Conservation (phyloP, 2,329 filamentous ascomycete genomes). For the Fragosphaeria purpurea region DNA sequence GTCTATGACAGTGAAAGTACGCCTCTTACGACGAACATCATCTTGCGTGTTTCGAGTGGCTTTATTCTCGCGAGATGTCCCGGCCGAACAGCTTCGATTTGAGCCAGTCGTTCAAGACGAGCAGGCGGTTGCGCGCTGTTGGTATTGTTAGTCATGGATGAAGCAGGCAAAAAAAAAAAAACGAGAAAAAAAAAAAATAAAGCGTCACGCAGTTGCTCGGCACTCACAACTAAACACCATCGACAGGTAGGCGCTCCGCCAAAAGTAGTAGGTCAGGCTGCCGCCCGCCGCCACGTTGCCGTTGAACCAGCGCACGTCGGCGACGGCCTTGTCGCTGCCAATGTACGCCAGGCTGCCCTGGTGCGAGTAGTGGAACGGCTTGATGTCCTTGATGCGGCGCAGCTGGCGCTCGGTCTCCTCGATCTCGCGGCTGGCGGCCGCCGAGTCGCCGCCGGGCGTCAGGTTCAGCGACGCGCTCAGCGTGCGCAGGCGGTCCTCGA, state of each 20-base stretch:
- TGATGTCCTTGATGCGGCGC: slow-evolving; percentile 83
- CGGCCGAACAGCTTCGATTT: slow-evolving; percentile 96
- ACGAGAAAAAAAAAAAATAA: neutral
- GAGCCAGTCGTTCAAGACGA: slow-evolving; percentile 89
- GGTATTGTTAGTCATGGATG: too few relatives aligned
- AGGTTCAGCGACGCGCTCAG: slow-evolving; percentile 56
- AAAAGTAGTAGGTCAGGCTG: slow-evolving; percentile 94
- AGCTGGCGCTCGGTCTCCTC: slow-evolving; percentile 79
- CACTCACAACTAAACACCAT: slow-evolving; percentile 99
- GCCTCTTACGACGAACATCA: too few relatives aligned
- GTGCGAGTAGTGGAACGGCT: slow-evolving; percentile 97
- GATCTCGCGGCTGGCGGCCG: slow-evolving; percentile 63
- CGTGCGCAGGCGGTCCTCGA: slow-evolving; percentile 65
- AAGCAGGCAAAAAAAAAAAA: neutral
- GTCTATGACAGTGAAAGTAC: neutral
- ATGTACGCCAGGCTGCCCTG: slow-evolving; percentile 97
- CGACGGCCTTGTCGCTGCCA: slow-evolving; percentile 90
- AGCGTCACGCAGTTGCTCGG: neutral
- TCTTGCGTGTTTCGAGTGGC: too few relatives aligned
- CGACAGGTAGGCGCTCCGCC: slow-evolving; percentile 93
- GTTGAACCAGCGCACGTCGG: slow-evolving; percentile 94
- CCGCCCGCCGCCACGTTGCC: slow-evolving; percentile 93
- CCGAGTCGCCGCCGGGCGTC: slow-evolving; percentile 53
- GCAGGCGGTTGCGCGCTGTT: slow-evolving; percentile 79
- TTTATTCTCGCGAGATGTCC: slow-evolving; percentile 77